Evolutionary conservation across 306 rosid genomes (phyloP).

Genomic region (Prunus armeniaca): DNA sequence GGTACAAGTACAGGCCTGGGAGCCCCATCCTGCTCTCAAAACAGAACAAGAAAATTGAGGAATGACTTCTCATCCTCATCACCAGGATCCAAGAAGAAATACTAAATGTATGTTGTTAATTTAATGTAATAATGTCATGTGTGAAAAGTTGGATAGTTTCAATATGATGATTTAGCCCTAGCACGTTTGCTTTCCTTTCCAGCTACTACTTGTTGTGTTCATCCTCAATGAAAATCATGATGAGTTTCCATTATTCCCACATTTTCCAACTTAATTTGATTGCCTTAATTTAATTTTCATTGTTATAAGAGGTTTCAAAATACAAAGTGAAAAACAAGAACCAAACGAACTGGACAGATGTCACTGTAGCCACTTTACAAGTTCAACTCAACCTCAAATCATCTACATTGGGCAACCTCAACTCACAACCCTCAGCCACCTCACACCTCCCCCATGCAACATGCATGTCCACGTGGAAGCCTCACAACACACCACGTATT

Average conservation of each 20-base stretch:
- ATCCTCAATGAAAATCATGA: too few relatives aligned
- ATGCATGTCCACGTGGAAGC: constrained; percentile 36
- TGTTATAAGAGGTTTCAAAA: too few relatives aligned
- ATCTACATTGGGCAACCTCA: constrained; percentile 22
- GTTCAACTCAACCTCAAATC: not conserved
- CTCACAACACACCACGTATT: constrained; percentile 25
- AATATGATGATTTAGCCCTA: not conserved
- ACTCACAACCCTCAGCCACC: constrained; percentile 25
- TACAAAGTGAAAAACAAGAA: not conserved
- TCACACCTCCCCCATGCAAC: constrained; percentile 14
- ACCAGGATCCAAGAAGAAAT: not conserved
- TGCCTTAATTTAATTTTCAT: too few relatives aligned
- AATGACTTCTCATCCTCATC: not conserved
- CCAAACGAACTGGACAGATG: not conserved
- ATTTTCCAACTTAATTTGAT: not conserved
- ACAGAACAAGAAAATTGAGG: constrained; percentile 14
- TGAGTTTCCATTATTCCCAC: too few relatives aligned
- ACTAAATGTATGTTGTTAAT: not conserved
- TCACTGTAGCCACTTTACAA: not conserved
- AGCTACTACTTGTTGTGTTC: not conserved
- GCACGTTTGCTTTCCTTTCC: not conserved
- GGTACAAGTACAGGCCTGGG: constrained; percentile 68
- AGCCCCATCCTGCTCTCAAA: constrained; percentile 11
- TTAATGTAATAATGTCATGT: not conserved
- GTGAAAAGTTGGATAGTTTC: not conserved